Percentiles rank a stretch among this genome's conserved stretches.
Evolutionary conservation across 78 protist species (phyloP).

Genomic region (slime mould (Dictyostelium discoideum)): DNA sequence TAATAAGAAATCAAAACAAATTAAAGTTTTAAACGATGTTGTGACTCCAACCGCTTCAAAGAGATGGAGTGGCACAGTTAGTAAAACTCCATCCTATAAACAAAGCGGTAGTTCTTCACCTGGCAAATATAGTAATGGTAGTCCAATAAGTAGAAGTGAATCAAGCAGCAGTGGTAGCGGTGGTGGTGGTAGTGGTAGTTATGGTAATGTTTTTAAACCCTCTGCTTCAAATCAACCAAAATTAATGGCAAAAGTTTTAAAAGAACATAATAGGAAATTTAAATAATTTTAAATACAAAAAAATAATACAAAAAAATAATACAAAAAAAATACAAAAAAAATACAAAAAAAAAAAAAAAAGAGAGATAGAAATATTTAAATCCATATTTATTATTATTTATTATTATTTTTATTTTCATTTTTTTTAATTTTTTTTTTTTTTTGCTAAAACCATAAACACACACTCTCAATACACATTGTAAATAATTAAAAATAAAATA

Average conservation of each 20-base stretch:
- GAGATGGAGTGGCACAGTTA: background rate
- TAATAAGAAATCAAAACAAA: conserved; percentile 18
- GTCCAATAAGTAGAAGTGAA: background rate
- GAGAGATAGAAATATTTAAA: no score
- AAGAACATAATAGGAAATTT: conserved; percentile 19
- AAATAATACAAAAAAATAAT: no score
- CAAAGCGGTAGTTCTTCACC: background rate
- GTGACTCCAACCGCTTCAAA: background rate
- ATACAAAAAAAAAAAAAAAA: no score
- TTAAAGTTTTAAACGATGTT: conserved; percentile 10
- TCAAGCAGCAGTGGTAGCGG: background rate
- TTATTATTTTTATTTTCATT: no score
- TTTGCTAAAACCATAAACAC: background rate
- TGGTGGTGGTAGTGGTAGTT: conserved; percentile 1
- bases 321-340: no score
- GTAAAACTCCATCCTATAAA: background rate
- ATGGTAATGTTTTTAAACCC: background rate
- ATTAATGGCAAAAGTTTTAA: conserved; percentile 39
- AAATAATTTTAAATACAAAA: background rate
- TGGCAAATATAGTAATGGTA: background rate
- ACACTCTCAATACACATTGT: no score
- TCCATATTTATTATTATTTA: no score
- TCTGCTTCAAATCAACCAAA: conserved; percentile 29
- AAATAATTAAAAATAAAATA: no score
- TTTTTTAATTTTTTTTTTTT: no score